Percentiles rank a stretch among this genome's conserved stretches.
phyloP scores from a whole-genome alignment of 495 filamentous ascomycete genomes.

The Aspergillus indologenus region DNA sequence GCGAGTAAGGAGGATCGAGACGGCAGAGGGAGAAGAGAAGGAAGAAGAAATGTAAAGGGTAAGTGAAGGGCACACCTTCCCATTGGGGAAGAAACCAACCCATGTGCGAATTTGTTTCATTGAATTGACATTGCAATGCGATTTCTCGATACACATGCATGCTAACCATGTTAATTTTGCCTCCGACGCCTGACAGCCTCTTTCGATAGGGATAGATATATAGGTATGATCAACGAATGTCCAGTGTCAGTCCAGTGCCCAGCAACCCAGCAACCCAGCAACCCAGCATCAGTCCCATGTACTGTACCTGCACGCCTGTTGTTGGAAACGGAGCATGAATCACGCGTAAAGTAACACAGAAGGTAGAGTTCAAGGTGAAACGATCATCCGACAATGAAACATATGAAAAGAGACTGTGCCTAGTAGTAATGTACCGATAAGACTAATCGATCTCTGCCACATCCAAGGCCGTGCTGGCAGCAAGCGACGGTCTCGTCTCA shows the following conservation, averaged over 20 bases:
- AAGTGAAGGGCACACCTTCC: background rate
- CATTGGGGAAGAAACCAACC: conserved; percentile 1
- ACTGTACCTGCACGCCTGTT: background rate
- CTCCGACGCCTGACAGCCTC: background rate
- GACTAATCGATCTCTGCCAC: conserved; percentile 19
- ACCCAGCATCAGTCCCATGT: background rate
- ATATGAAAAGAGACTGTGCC: background rate
- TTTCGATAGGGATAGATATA: background rate
- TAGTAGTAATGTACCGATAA: conserved; percentile 6
- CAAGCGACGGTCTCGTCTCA: conserved; percentile 13
- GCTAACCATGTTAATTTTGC: background rate
- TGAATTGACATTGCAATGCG: background rate
- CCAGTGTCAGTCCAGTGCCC: background rate
- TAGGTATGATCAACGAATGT: background rate
- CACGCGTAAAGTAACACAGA: background rate
- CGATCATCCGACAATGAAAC: background rate
- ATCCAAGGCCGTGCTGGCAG: conserved; percentile 6
- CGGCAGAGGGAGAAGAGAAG: background rate
- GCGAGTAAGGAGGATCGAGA: too few relatives aligned
- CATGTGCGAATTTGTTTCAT: background rate
- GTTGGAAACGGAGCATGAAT: background rate
- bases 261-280: background rate
- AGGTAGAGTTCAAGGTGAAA: conserved; percentile 1
- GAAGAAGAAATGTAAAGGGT: background rate
- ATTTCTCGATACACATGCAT: background rate